Evolutionary conservation across 768 basidiomycete species (phyloP), one percentile per base, ranked within the genome.

Genomic region (Leccinum boreale): DNA sequence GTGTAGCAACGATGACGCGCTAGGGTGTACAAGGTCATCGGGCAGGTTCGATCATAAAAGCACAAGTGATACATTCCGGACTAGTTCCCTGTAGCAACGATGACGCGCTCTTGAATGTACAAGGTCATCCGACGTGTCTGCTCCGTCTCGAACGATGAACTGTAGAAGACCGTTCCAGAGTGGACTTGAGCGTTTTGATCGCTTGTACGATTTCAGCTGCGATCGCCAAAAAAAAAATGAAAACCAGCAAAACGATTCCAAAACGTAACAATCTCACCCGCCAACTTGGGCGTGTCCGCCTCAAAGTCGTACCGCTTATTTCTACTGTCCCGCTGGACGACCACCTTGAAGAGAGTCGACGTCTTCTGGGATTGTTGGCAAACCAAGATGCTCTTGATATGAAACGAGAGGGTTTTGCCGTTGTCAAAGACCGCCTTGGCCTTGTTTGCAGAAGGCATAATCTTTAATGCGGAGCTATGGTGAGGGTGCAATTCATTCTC

Each of bases 271-370:
- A 11, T 21, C 89, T 65, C 67, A 90, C 91, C 81, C 49, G 95
- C 93, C 56, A 85, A 68, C 70, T 86, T 88, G 2, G 89, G 80
- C 62, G 77, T 93, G 72, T 96, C 95, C 0, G 94, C 96, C 74
- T 99, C 97, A 69, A 97, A 98, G 66, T 98, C 96, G 69, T 98
- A 98, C 39, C 94, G 80, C 79, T 98, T 99, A 63, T 87, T 89
- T 44, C 85, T 80, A 45, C 81, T 81, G 36, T 84, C 81, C 61
- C 90, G 78, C 67, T 84, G 87, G 12, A 98, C 83, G 31, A 96
- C 83, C 19, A 98, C 81, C 78, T 95, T 96, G 82, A 99, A 95
- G 36, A 84, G 81, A 1, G 89, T 81, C 28, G 88, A 86, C 12
- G 83, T 83, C 71, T 94, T 93, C 48, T 85, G 81, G 1, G 87